Percentiles rank a stretch among this genome's conserved stretches.
Evolutionary conservation across 805 yeast species (phyloP).

Genomic region (Starmerella potacharoeniae): DNA sequence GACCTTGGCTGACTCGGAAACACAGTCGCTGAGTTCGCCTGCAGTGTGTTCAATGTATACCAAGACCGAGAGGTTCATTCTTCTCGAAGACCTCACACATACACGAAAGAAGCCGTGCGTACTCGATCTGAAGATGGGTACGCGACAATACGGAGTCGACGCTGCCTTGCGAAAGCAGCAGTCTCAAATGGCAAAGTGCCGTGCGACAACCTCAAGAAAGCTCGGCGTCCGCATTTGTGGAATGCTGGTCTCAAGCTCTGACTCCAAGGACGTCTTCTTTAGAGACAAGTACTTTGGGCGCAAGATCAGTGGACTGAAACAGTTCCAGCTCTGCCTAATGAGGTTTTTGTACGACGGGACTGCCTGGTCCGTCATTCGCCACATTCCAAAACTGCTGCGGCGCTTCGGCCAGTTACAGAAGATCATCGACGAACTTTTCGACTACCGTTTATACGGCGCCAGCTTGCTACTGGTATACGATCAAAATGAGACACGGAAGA

Average conservation of each 20-base stretch:
- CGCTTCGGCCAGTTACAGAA: conserved; percentile 47
- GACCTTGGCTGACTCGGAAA: background rate
- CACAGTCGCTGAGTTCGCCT: background rate
- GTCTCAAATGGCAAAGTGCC: conserved; percentile 76
- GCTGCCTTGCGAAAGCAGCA: conserved; percentile 58
- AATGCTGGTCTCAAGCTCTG: conserved; percentile 66
- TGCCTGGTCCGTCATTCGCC: conserved; percentile 46
- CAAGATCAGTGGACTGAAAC: conserved; percentile 52
- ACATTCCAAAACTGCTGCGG: conserved; percentile 54
- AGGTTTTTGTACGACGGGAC: conserved; percentile 75
- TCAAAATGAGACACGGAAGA: conserved; percentile 33
- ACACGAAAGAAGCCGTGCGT: conserved; percentile 82
- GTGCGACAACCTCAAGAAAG: conserved; percentile 61
- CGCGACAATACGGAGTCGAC: conserved; percentile 95
- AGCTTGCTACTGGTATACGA: conserved; percentile 84
- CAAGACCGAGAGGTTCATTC: conserved; percentile 65
- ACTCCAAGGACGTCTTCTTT: conserved; percentile 40
- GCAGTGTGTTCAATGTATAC: conserved; percentile 26
- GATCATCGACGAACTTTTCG: conserved; percentile 46
- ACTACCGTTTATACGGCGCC: conserved; percentile 86
- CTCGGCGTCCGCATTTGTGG: conserved; percentile 94
- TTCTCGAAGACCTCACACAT: conserved; percentile 81
- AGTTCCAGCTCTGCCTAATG: conserved; percentile 63
- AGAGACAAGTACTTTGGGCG: conserved; percentile 93
- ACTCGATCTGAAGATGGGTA: conserved; percentile 93